A percentile compares a stretch with the other conserved stretches of the same genome.
These are phyloP conservation scores for Coelastrella sp. DNA, from an alignment of 139 green algal species.

Conservation along the genomic window DNA sequence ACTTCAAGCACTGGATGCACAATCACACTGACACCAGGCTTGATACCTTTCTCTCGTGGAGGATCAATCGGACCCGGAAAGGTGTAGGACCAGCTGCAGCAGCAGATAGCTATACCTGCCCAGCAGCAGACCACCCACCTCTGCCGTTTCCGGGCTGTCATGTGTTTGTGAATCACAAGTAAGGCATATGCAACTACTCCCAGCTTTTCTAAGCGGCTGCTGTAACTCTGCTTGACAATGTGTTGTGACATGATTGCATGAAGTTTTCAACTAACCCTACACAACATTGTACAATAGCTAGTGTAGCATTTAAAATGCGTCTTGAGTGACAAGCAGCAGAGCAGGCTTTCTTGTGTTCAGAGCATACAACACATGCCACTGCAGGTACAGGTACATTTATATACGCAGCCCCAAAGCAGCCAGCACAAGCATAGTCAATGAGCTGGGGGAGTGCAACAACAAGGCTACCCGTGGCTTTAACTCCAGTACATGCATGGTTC, in stretches of 20 bases:
- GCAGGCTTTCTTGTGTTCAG: neutral
- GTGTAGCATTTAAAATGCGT: neutral
- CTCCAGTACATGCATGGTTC: conserved; percentile 43
- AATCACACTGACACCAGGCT: conserved; percentile 10
- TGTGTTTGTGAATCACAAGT: conserved; percentile 60
- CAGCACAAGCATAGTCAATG: conserved; percentile 50
- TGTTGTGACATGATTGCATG: no score
- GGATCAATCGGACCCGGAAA: neutral
- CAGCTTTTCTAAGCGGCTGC: no score
- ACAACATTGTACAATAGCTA: no score
- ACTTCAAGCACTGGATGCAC: conserved; percentile 20
- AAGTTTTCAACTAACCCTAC: no score
- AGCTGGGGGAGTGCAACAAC: conserved; percentile 51
- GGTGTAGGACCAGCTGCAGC: neutral
- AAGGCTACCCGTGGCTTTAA: conserved; percentile 28
- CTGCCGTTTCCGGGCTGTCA: conserved; percentile 53
- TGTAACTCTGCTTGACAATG: no score
- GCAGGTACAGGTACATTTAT: conserved; percentile 59
- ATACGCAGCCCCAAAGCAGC: conserved; percentile 56
- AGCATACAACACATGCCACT: neutral
- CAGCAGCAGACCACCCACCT: conserved; percentile 48
- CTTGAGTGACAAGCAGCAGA: neutral
- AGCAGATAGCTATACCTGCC: conserved; percentile 26
- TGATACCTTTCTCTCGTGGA: conserved; percentile 45
- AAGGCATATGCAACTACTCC: neutral